Evolutionary conservation across 345 rosid species (phyloP), one percentile per base, ranked within the genome.

Genomic region (Aquilaria sinensis): DNA sequence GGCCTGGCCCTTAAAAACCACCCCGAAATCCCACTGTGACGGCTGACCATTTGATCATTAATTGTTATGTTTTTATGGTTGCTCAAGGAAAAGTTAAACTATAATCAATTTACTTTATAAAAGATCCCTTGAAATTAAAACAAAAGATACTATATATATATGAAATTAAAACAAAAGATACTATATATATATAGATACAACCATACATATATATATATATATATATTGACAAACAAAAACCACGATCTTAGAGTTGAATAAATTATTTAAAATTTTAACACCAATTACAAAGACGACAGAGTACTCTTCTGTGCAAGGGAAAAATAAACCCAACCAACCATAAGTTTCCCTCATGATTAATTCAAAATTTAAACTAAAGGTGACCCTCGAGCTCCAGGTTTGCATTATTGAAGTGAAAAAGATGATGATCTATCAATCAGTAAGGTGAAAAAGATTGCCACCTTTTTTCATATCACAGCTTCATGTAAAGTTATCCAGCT

Each of bases 351-450:
- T 52, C 47, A 53, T 57, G 23, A 55, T 66, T 54, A 1, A 64
- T 70, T 72, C 75, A 69, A 74, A 74, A 29, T 64, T 77, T 66
- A 67, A 74, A 64, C 52, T 58, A 61, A 58, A 65, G 54, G 62
- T 65, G 61, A 37, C 8, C 7, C 43, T 9, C 43, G 7, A 37
- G 43, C 23, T 23, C 23, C 60, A 66, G 72, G 61, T 15, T 56
- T 14, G 13, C 55, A 74, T 65, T 60, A 67, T 68, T 74, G 78
- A 70, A 72, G 80, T 60, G 72, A 72, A 69, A 74, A 73, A 71
- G 74, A 68, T 71, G 61, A 78, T 78, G 63, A 81, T 81, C 80
- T 66, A 65, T 75, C 80, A 75, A 81, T 81, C 78, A 75, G 69
- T 73, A 54, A 58, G 70, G 68, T 60, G 65, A 63, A 73, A 72